Evolutionary conservation across 805 yeast species (phyloP).

Genomic region (Saccharomycopsis schoenii): DNA sequence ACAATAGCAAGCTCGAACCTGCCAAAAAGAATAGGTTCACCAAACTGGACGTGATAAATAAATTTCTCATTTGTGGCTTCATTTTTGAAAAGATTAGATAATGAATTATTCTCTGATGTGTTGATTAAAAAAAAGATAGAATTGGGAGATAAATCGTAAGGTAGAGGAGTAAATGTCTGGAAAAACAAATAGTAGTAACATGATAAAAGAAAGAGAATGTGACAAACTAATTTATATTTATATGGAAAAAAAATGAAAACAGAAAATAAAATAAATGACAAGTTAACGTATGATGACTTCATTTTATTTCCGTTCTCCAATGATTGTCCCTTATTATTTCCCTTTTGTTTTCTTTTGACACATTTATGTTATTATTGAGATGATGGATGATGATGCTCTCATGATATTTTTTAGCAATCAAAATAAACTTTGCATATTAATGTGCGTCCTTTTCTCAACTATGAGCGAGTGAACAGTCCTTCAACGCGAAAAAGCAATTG

Average conservation of each 20-base stretch:
- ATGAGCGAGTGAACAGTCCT: neutral
- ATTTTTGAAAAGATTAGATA: neutral
- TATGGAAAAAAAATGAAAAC: too few relatives aligned
- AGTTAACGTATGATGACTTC: neutral
- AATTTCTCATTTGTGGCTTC: neutral
- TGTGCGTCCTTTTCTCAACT: neutral
- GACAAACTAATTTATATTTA: neutral
- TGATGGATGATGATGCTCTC: constrained; percentile 1
- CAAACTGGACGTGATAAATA: constrained; percentile 2
- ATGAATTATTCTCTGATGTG: neutral
- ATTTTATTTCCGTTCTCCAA: neutral
- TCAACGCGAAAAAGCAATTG: neutral
- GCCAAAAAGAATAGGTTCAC: constrained; percentile 10
- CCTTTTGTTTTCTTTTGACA: neutral
- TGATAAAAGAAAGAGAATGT: neutral
- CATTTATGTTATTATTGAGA: neutral
- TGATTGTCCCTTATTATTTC: neutral
- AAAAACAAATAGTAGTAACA: too few relatives aligned
- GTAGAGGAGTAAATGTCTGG: too few relatives aligned
- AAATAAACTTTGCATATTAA: neutral
- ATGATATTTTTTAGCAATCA: constrained; percentile 1
- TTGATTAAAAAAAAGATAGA: neutral
- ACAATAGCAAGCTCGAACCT: constrained; percentile 31
- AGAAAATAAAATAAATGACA: neutral
- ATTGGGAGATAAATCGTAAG: too few relatives aligned